These are phyloP conservation scores for Symbiodinium pilosum DNA, from an alignment of 73 alveolate species.

Conservation along the genomic window DNA sequence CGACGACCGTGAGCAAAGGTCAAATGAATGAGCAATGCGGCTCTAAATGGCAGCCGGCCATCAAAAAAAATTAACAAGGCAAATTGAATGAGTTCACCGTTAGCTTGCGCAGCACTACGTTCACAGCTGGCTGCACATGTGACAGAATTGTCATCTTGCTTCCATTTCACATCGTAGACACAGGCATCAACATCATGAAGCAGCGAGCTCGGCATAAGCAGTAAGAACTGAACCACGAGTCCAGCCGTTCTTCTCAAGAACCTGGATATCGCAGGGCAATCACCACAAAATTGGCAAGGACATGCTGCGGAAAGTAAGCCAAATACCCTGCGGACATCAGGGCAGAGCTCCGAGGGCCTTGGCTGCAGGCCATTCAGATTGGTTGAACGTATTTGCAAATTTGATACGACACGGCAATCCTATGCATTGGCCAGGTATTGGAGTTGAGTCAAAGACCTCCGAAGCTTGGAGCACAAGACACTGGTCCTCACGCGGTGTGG, in stretches of 20 bases:
- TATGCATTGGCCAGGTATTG: not conserved
- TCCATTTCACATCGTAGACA: too few relatives aligned
- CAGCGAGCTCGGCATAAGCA: too few relatives aligned
- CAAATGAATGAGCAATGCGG: too few relatives aligned
- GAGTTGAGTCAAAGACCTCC: conserved; percentile 18
- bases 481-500: conserved; percentile 74
- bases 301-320: not conserved
- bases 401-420: not conserved
- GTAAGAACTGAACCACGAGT: conserved; percentile 27
- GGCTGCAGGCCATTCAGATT: not conserved
- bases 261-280: not conserved
- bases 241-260: conserved; percentile 89
- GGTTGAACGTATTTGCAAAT: too few relatives aligned
- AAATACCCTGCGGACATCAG: conserved; percentile 65
- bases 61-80: too few relatives aligned
- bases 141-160: too few relatives aligned
- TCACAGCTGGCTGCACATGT: too few relatives aligned
- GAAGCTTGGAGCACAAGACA: conserved; percentile 39
- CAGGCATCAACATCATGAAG: too few relatives aligned
- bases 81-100: too few relatives aligned
- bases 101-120: too few relatives aligned
- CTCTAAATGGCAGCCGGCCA: too few relatives aligned
- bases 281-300: not conserved
- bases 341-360: conserved; percentile 84
- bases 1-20: too few relatives aligned